Evolutionary conservation across 129 eudicot species (phyloP), one percentile per base, ranked within the genome.

Genomic region (Centrapalus pauciflorus): DNA sequence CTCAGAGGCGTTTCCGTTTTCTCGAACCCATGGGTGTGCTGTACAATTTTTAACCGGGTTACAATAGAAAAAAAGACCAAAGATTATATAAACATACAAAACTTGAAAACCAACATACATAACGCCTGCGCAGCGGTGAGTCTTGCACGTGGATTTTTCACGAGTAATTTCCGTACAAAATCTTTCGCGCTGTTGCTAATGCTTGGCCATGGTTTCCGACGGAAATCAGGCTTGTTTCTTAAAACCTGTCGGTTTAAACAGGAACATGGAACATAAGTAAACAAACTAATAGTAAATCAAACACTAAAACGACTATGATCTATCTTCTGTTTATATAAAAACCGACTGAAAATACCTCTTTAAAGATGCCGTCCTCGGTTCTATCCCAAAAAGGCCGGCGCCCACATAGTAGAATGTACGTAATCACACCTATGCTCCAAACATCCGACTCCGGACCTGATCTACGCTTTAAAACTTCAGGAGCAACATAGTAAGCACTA

Each of bases 21-120:
- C 96, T 80, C 99, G 81, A 75, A 86, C 99, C 99, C 96, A 93
- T 56, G 90, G 92, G 64, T 93, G 95, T 48, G 99, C 99, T 93
- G 85, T 19, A 69, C 24, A 71, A 46, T 41, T 64, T 26, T 61
- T 23, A 72, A 21, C 9, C 25, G 5, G 41, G 30, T 26, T 20
- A 64, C 17, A 38, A 19, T 8, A 17, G n/a, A 59, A 32, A 25
- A 4, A 23, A 2, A 4, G 14, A 20, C 3, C 2, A 26, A 56
- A 6, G 17, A 57, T 1, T 33, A 57, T 28, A 7, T 25, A 71
- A 29, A n/a, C 0, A 25, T 3, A 60, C 2, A 35, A 61, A 63
- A 13, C 1, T 20, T 1, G 28, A 23, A 71, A 21, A 20, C 69
- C 27, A 61, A 75, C 40, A 55, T 81, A 27, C 99, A 93, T 41